Evolutionary conservation across 805 yeast genomes (phyloP).

Genomic region (Kodamaea neixiangensis): DNA sequence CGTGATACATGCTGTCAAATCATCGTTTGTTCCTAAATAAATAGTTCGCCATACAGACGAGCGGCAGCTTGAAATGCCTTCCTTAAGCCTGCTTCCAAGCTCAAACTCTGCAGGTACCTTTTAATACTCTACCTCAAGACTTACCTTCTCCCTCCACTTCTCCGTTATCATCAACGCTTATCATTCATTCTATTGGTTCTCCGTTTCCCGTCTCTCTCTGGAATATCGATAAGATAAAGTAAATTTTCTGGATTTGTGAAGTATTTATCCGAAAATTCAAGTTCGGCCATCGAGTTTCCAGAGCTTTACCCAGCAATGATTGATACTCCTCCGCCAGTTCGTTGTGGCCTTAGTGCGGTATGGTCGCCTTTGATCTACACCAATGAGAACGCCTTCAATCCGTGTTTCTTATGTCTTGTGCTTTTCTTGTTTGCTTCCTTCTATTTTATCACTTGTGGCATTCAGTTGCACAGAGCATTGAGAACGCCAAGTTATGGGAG

Average conservation of each 20-base stretch:
- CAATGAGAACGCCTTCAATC: conserved; percentile 36
- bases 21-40: too few species aligned
- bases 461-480: not conserved
- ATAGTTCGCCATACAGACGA: too few species aligned
- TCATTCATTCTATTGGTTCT: not conserved
- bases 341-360: conserved; percentile 19
- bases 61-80: too few species aligned
- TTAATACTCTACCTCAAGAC: too few species aligned
- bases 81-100: too few species aligned
- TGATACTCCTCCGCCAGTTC: not conserved
- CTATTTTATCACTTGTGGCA: conserved; percentile 8
- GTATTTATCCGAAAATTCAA: not conserved
- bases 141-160: not conserved
- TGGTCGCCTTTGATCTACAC: conserved; percentile 24
- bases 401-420: conserved; percentile 28
- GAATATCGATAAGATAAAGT: not conserved
- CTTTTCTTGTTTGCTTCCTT: conserved; percentile 12
- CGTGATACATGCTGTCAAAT: too few species aligned
- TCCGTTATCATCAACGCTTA: too few species aligned
- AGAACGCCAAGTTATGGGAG: conserved; percentile 18
- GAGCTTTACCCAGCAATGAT: not conserved
- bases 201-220: not conserved
- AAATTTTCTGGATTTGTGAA: not conserved
- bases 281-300: not conserved
- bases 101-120: too few species aligned